Evolutionary conservation across 2,329 filamentous ascomycete genomes (phyloP), one percentile per base, ranked within the genome.

Genomic region (Colletotrichum theobromicola): DNA sequence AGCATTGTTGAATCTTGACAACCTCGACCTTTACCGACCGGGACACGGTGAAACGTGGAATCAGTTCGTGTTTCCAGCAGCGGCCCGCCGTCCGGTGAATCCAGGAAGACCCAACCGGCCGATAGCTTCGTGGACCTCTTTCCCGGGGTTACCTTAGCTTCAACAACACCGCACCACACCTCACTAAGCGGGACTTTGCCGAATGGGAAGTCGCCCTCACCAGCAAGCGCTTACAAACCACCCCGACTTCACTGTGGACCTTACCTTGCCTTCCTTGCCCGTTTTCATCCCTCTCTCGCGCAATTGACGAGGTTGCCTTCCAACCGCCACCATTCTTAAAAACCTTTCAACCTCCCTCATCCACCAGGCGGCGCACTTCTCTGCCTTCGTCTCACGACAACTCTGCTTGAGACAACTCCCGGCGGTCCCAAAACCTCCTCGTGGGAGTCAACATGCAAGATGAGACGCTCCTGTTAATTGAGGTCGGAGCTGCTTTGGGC

Each of bases 401-500:
- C 18, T 26, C 26, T 35, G 35, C 21, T 35, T 30, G 55, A 61
- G 21, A 28, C 18, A 46, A 21, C n/a, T 24, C 9, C 35, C 18
- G 35, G 26, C 18, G 7, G 9, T 28, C n/a, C 18, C 57, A 16
- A 16, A 34, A 32, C 34, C 66, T 50, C n/a, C n/a, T 32, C 18
- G 32, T 32, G 7, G 42, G 57, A 24, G 34, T 67, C 74, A 71
- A 35, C 55, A 75, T 75, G 71, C 71, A 62, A 61, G 65, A 76
- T 76, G 75, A 70, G 60, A 61, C 72, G 32, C 37, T 46, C 21
- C 61, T 76, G 50, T 61, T 77, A 21, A 67, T 70, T 24, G 71
- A 76, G 71, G 64, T 65, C 62, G 74, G 67, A 53, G 79, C 80
- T 30, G 82, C 82, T 28, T 78, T 88, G 15, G 82, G 72, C 42